phyloP scores from a whole-genome alignment of 306 rosid genomes.

The Castanea crenata region DNA sequence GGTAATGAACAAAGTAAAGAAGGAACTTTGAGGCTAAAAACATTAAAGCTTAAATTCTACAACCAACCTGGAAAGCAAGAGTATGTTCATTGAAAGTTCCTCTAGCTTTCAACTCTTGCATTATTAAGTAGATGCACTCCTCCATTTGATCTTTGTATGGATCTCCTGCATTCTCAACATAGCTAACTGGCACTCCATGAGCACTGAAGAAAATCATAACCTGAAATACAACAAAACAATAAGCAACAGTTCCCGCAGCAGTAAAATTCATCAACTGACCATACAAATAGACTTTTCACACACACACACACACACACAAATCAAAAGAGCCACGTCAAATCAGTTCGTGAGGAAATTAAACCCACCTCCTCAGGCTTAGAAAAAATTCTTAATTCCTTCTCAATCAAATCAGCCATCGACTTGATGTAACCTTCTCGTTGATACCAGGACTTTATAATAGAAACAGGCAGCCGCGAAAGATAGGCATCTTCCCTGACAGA shows the following conservation, averaged over 20 bases:
- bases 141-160: slow-evolving; percentile 99
- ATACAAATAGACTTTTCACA: not conserved
- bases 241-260: slow-evolving; percentile 8
- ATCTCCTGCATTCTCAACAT: slow-evolving; percentile 92
- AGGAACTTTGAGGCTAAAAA: not conserved
- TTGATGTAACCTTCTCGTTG: slow-evolving; percentile 83
- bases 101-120: slow-evolving; percentile 94
- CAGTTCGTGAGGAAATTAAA: slow-evolving; percentile 24
- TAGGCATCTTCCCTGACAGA: slow-evolving; percentile 73
- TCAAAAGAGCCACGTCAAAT: slow-evolving; percentile 10
- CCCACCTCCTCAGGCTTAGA: slow-evolving; percentile 69
- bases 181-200: slow-evolving; percentile 96
- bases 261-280: slow-evolving; percentile 12
- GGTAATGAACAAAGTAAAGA: not conserved
- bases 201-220: slow-evolving; percentile 97
- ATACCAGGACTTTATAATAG: slow-evolving; percentile 93
- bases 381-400: slow-evolving; percentile 68
- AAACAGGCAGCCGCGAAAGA: slow-evolving; percentile 81
- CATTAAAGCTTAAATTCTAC: not conserved
- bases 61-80: slow-evolving; percentile 92
- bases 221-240: slow-evolving; percentile 30
- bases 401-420: slow-evolving; percentile 93
- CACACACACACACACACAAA: not conserved
- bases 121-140: slow-evolving; percentile 83
- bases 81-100: slow-evolving; percentile 78